These are phyloP conservation scores for Chenopodium formosanum DNA, from an alignment of 148 eudicot species.

Conservation along the genomic window DNA sequence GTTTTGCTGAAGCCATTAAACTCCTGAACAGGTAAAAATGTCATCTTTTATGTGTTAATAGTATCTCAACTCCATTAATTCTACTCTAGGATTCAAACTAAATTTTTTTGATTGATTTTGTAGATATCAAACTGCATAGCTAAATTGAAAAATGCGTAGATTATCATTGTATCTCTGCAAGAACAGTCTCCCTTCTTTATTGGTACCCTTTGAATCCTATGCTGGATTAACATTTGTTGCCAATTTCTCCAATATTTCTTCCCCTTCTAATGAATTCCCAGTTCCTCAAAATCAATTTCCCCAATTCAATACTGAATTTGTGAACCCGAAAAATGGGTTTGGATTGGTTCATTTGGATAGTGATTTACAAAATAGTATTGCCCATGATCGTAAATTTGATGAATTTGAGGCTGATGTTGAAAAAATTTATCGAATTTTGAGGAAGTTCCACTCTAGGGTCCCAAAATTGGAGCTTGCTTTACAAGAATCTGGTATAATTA, in stretches of 20 bases:
- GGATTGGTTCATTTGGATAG: slow-evolving; percentile 45
- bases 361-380: slow-evolving; percentile 14
- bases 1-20: background rate
- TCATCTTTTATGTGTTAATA: slow-evolving; percentile 7
- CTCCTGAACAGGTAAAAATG: slow-evolving; percentile 9
- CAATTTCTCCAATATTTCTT: slow-evolving; percentile 16
- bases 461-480: slow-evolving; percentile 87
- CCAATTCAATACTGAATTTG: slow-evolving; percentile 16
- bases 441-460: slow-evolving; percentile 77
- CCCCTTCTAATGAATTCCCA: slow-evolving; percentile 15
- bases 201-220: slow-evolving; percentile 8
- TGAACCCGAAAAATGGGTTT: slow-evolving; percentile 25
- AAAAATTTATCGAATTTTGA: slow-evolving; percentile 64
- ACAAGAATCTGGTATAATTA: slow-evolving; percentile 59
- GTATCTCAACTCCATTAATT: background rate
- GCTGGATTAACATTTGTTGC: slow-evolving; percentile 20
- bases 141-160: slow-evolving; percentile 36
- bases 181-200: slow-evolving; percentile 14
- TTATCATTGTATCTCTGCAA: slow-evolving; percentile 28
- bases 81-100: background rate
- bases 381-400: slow-evolving; percentile 40
- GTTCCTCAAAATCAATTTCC: background rate
- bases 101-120: background rate
- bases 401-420: slow-evolving; percentile 79
- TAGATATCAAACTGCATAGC: background rate